Percentiles rank a stretch among this genome's conserved stretches.
Conservation (phyloP, 1,284 basidiomycete species). For the Tylopilus sp. region DNA sequence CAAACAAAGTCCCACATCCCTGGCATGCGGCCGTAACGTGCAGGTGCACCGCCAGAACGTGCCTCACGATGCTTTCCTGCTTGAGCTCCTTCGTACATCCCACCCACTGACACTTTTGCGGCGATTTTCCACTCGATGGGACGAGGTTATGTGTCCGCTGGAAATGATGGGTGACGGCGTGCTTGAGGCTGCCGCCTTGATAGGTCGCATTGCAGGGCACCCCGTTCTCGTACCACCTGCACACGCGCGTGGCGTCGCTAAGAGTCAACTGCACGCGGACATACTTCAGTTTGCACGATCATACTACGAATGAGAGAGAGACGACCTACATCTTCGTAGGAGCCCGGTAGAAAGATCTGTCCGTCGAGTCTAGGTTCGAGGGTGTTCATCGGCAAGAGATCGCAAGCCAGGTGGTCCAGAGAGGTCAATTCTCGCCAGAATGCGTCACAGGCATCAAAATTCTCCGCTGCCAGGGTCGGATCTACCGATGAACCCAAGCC, state of each 20-base stretch:
- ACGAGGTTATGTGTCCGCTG: conserved; percentile 4
- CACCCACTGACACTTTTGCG: conserved; percentile 17
- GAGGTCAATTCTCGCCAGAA: background rate
- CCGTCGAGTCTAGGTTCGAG: background rate
- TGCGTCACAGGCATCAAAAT: background rate
- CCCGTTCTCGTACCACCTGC: conserved; percentile 13
- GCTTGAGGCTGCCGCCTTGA: conserved; percentile 6
- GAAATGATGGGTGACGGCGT: conserved; percentile 18
- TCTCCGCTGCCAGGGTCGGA: background rate
- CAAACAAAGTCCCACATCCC: conserved; percentile 21
- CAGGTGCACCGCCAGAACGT: conserved; percentile 26
- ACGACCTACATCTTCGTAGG: conserved; percentile 1
- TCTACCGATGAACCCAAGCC: background rate
- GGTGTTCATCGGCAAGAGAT: no score
- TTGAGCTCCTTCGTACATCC: conserved; percentile 27
- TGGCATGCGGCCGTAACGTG: conserved; percentile 15
- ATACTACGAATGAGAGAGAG: background rate
- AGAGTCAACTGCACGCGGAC: background rate
- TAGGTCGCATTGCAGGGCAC: conserved; percentile 5
- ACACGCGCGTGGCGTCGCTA: background rate
- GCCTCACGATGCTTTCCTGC: conserved; percentile 25
- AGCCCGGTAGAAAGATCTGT: background rate
- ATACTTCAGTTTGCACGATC: background rate
- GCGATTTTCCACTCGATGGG: conserved; percentile 9
- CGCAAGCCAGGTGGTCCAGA: no score